A percentile compares a stretch with the other conserved stretches of the same genome.
These are phyloP conservation scores for Candida patagonica DNA, from an alignment of 805 yeast species.

Conservation along the genomic window DNA sequence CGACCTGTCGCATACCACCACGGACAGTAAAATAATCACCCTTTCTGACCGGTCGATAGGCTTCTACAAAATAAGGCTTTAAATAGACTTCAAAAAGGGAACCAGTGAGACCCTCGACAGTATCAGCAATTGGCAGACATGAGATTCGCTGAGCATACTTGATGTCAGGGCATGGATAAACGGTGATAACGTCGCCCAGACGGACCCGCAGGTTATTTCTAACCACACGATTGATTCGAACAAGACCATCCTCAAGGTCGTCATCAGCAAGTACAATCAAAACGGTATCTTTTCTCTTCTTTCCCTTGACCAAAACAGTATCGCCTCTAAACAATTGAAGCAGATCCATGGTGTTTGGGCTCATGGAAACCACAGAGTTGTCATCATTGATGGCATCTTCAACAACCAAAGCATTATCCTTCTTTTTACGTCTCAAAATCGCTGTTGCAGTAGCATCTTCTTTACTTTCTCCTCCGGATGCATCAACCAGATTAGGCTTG, in stretches of 20 bases:
- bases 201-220: slow-evolving; percentile 92
- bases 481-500: slow-evolving; percentile 39
- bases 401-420: slow-evolving; percentile 87
- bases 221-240: slow-evolving; percentile 89
- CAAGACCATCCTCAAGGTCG: slow-evolving; percentile 91
- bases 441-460: slow-evolving; percentile 87
- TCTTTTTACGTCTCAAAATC: slow-evolving; percentile 93
- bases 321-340: slow-evolving; percentile 96
- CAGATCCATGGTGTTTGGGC: slow-evolving; percentile 89
- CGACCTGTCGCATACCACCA: slow-evolving; percentile 99
- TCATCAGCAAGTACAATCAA: slow-evolving; percentile 92
- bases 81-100: slow-evolving; percentile 90
- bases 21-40: slow-evolving; percentile 94
- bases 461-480: slow-evolving; percentile 55
- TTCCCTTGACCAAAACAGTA: slow-evolving; percentile 94
- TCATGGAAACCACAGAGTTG: slow-evolving; percentile 91
- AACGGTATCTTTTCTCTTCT: slow-evolving; percentile 96
- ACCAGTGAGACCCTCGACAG: slow-evolving; percentile 96
- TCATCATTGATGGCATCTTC: slow-evolving; percentile 98
- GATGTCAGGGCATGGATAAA: slow-evolving; percentile 96
- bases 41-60: slow-evolving; percentile 96
- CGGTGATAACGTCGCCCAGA: slow-evolving; percentile 82
- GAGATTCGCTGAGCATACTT: slow-evolving; percentile 93
- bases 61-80: slow-evolving; percentile 97
- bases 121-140: slow-evolving; percentile 93